Conservation (phyloP, 345 rosid genomes). For the Eucalyptus marginata region DNA sequence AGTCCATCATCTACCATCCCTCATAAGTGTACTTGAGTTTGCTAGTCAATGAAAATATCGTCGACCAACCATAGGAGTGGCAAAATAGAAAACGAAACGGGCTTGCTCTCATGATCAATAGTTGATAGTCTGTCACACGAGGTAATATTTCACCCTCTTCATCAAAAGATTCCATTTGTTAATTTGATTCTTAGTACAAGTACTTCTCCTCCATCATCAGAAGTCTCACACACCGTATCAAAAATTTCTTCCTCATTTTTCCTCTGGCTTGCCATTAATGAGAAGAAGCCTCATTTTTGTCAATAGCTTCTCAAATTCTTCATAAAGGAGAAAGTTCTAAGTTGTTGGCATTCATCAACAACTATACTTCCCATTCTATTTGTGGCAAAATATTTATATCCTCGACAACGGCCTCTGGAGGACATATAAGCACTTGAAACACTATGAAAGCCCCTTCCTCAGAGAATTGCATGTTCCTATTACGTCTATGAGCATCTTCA, state of each 20-base stretch:
- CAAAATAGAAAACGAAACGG: conserved; percentile 16
- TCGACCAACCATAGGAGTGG: conserved; percentile 19
- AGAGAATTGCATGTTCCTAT: conserved; percentile 28
- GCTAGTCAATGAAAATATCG: background rate
- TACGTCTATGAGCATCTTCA: conserved; percentile 13
- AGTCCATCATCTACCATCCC: conserved; percentile 25
- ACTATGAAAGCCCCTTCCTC: conserved; percentile 19
- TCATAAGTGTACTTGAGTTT: conserved; percentile 7
- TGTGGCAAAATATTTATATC: conserved; percentile 15
- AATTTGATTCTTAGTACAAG: conserved; percentile 12
- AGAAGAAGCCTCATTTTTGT: conserved; percentile 32
- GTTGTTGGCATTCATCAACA: conserved; percentile 22
- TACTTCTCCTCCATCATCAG: conserved; percentile 57
- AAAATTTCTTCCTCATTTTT: conserved; percentile 1
- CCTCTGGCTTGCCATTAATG: conserved; percentile 33
- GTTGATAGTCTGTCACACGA: background rate
- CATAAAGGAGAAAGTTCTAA: conserved; percentile 6
- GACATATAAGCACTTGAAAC: conserved; percentile 37
- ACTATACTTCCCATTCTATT: conserved; percentile 36
- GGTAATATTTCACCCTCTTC: background rate
- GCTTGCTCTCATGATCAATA: conserved; percentile 8
- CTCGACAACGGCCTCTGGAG: conserved; percentile 30
- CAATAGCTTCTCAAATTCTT: conserved; percentile 17
- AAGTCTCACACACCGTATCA: conserved; percentile 58
- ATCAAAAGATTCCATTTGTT: background rate